A percentile compares a stretch with the other conserved stretches of the same genome.
phyloP scores from a whole-genome alignment of 352 stramenopile genomes.

The Pythium coloratum region DNA sequence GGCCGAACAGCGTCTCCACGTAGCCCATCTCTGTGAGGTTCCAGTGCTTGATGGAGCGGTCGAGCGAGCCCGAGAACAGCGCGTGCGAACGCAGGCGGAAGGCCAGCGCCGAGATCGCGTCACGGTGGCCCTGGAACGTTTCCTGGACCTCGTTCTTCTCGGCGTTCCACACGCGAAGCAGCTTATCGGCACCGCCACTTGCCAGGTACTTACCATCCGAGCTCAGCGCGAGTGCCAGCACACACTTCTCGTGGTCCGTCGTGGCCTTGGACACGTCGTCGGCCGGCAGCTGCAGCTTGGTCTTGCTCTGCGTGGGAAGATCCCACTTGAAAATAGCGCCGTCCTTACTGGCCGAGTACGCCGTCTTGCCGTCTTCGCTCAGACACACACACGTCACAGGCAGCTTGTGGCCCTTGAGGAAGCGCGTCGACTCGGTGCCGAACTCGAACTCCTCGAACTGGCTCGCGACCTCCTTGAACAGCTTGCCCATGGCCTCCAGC shows the following conservation, averaged over 20 bases:
- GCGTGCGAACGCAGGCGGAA: slow-evolving; percentile 89
- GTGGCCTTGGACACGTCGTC: slow-evolving; percentile 61
- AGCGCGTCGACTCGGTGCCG: slow-evolving; percentile 72
- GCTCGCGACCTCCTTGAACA: slow-evolving; percentile 84
- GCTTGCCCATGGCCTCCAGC: slow-evolving; percentile 82
- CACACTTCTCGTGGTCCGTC: slow-evolving; percentile 76
- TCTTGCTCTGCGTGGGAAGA: slow-evolving; percentile 79
- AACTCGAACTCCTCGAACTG: slow-evolving; percentile 86
- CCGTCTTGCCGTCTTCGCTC: slow-evolving; percentile 84
- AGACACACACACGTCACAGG: slow-evolving; percentile 89
- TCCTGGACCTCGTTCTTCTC: slow-evolving; percentile 79
- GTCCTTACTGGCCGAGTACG: slow-evolving; percentile 93
- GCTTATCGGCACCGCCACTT: slow-evolving; percentile 89
- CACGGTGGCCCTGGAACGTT: slow-evolving; percentile 89
- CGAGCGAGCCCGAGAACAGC: slow-evolving; percentile 92
- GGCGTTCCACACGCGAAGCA: slow-evolving; percentile 89
- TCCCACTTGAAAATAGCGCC: slow-evolving; percentile 91
- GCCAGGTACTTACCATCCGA: slow-evolving; percentile 92
- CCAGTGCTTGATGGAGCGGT: slow-evolving; percentile 94
- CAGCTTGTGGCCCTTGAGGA: slow-evolving; percentile 73
- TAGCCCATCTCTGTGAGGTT: slow-evolving; percentile 96
- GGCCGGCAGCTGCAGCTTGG: slow-evolving; percentile 52
- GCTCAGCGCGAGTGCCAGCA: slow-evolving; percentile 87
- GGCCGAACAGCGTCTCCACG: slow-evolving; percentile 94
- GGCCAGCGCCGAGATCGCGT: slow-evolving; percentile 82